Evolutionary conservation across 2,329 filamentous ascomycete species (phyloP).

Genomic region (Monilinia vaccinii-corymbosi): DNA sequence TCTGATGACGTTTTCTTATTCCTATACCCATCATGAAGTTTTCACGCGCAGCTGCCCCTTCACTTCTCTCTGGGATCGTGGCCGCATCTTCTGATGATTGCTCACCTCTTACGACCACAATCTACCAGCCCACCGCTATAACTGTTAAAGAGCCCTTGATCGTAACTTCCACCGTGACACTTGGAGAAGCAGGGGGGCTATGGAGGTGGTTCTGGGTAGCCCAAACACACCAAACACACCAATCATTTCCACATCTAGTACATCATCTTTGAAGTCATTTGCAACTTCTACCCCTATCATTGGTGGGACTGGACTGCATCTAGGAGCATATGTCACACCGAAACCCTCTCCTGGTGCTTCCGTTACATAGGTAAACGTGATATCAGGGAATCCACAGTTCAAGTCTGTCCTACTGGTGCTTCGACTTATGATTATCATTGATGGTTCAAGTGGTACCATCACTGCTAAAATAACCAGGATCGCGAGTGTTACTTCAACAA

Average conservation of each 20-base stretch:
- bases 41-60: neutral
- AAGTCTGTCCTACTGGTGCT: conserved; percentile 8
- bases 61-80: neutral
- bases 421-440: conserved; percentile 7
- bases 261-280: conserved; percentile 2
- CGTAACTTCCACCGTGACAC: neutral
- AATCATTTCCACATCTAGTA: neutral
- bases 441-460: neutral
- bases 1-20: neutral
- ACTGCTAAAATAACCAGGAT: conserved; percentile 7
- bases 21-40: neutral
- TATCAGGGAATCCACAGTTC: conserved; percentile 6
- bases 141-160: neutral
- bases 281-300: conserved; percentile 1
- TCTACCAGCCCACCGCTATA: conserved; percentile 2
- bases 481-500: conserved; percentile 1
- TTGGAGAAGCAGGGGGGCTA: neutral
- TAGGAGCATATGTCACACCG: neutral
- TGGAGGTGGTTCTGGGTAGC: neutral
- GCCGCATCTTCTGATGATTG: conserved; percentile 3
- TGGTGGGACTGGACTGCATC: neutral
- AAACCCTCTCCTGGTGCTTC: neutral
- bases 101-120: conserved; percentile 3
- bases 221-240: neutral
- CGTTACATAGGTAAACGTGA: conserved; percentile 7